A percentile compares a stretch with the other conserved stretches of the same genome.
phyloP scores from a whole-genome alignment of 177 flowering plant species.

The Telopea speciosissima region DNA sequence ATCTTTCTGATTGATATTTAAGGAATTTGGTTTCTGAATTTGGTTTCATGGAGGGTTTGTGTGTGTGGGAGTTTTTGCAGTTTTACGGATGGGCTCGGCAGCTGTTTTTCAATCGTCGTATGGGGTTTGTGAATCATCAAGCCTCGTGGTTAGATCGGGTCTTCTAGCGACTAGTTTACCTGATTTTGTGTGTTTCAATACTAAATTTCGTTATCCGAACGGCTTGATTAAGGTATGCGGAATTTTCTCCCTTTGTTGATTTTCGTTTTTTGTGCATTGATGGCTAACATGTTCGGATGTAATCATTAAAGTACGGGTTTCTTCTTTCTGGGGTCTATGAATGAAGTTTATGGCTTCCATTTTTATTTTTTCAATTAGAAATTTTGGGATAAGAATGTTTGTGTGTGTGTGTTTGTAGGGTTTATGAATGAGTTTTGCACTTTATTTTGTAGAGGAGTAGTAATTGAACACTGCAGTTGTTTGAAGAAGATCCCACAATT shows the following conservation, averaged over 20 bases:
- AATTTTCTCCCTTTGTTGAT: background rate
- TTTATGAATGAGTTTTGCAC: background rate
- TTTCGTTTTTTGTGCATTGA: background rate
- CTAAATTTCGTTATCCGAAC: slow-evolving; percentile 9
- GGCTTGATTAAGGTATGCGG: slow-evolving; percentile 25
- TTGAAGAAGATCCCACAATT: background rate
- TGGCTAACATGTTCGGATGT: background rate
- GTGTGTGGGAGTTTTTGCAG: background rate
- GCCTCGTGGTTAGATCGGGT: slow-evolving; percentile 8
- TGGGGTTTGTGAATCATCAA: slow-evolving; percentile 5
- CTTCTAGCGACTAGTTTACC: slow-evolving; percentile 7
- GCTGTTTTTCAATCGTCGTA: slow-evolving; percentile 19
- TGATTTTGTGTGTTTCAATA: slow-evolving; percentile 13
- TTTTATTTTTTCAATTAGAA: too few relatives aligned
- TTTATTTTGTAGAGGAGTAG: too few relatives aligned
- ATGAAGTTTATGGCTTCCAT: too few relatives aligned
- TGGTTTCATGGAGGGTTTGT: background rate
- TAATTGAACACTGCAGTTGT: too few relatives aligned
- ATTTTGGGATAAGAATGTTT: too few relatives aligned
- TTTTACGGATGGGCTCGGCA: slow-evolving; percentile 27
- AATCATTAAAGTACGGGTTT: too few relatives aligned
- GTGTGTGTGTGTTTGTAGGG: background rate
- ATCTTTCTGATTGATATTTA: background rate
- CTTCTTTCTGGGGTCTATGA: too few relatives aligned
- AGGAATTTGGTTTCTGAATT: background rate